Conservation (phyloP, 495 filamentous ascomycete genomes). For the Penicillium taxi region DNA sequence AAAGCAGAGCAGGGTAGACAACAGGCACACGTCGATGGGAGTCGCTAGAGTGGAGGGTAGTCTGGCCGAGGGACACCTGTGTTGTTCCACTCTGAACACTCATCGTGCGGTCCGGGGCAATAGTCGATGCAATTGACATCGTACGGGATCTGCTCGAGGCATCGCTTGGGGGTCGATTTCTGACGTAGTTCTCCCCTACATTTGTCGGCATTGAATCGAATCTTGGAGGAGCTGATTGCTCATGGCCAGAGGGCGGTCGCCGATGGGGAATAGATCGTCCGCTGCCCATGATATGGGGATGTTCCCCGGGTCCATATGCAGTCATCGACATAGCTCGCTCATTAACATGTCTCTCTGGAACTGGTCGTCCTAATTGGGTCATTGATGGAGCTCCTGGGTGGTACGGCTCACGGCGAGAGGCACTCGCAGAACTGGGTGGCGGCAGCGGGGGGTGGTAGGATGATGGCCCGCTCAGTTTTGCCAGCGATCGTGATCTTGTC, state of each 20-base stretch:
- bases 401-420: slow-evolving; percentile 71
- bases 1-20: slow-evolving; percentile 89
- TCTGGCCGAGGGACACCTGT: slow-evolving; percentile 23
- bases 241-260: slow-evolving; percentile 48
- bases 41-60: slow-evolving; percentile 39
- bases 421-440: slow-evolving; percentile 53
- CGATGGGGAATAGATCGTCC: slow-evolving; percentile 76
- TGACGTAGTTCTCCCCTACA: slow-evolving; percentile 19
- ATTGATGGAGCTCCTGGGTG: slow-evolving; percentile 48
- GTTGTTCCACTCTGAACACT: slow-evolving; percentile 37
- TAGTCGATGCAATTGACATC: slow-evolving; percentile 88
- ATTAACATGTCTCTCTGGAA: slow-evolving; percentile 78
- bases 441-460: slow-evolving; percentile 41
- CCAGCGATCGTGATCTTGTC: slow-evolving; percentile 72
- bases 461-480: slow-evolving; percentile 54
- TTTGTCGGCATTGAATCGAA: slow-evolving; percentile 20
- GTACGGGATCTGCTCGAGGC: slow-evolving; percentile 44
- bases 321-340: slow-evolving; percentile 95
- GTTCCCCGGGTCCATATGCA: slow-evolving; percentile 71
- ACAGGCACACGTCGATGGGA: slow-evolving; percentile 57
- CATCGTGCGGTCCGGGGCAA: slow-evolving; percentile 46
- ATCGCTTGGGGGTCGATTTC: slow-evolving; percentile 36
- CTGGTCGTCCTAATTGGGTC: slow-evolving; percentile 82
- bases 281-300: slow-evolving; percentile 73
- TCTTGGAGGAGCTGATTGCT: slow-evolving; percentile 14